Evolutionary conservation across 306 rosid genomes (phyloP), one percentile per base, ranked within the genome.

Genomic region (Castanea sativa): DNA sequence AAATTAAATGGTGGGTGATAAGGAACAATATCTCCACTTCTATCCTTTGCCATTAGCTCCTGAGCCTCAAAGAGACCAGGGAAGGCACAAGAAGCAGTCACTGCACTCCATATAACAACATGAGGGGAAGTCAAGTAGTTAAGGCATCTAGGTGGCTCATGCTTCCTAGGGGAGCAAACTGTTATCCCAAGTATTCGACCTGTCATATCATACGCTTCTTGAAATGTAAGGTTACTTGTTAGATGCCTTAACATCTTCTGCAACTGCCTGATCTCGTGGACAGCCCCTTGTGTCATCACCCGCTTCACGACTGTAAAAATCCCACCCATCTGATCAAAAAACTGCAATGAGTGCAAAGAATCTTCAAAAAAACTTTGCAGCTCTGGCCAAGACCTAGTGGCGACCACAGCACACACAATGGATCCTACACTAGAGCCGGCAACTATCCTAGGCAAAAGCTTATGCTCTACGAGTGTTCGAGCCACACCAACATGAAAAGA

Each of bases 381-480:
- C 89, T 95, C 98, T 7, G 94, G 99, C 99, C 99, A 95, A 49
- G 98, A 85, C 82, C 96, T 87, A 80, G 99, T 95, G 78, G 99
- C 98, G 69, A 93, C 99, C 77, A 93, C 87, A 63, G 99, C 76
- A 79, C 99, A 91, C 90, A 95, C 93, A 74, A 95, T 91, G 70
- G 99, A 95, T 60, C 99, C 99, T 5, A 95, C 99, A 74, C 99
- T 95, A 30, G 99, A 95, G 77, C 99, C 99, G 32, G 98, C 99
- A 79, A 93, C 87, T 79, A 95, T 93, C 83, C 99, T 85, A 2
- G 99, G 99, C 85, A 95, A 20, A 84, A 95, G 93, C 85, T 89
- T 95, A 81, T 95, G 97, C 63, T 95, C 89, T 25, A 95, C 99
- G 69, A 95, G 79, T 7, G 97, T 95, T 71, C 90, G 89, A 76